phyloP scores from a whole-genome alignment of 2,329 filamentous ascomycete genomes.

The Pyrenophora graminea region DNA sequence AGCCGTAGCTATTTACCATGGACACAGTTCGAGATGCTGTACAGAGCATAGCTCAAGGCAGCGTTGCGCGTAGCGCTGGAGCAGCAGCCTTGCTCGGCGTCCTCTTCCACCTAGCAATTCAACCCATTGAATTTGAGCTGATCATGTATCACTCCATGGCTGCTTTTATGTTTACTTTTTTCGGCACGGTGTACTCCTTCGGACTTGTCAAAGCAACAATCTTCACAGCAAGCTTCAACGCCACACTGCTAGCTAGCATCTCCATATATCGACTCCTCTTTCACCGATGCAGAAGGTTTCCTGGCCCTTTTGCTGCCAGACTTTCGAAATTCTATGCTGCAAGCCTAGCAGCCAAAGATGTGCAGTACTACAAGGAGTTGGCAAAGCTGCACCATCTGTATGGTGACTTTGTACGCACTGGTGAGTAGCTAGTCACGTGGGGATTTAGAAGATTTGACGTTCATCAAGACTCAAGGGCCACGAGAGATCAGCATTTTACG shows the following conservation, averaged over 20 bases:
- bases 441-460: not conserved
- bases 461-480: conserved; percentile 18
- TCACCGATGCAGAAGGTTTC: conserved; percentile 31
- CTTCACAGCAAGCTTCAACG: conserved; percentile 16
- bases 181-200: conserved; percentile 15
- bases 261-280: conserved; percentile 30
- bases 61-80: conserved; percentile 1
- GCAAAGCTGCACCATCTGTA: conserved; percentile 36
- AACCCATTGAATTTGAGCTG: conserved; percentile 28
- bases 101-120: conserved; percentile 24
- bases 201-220: conserved; percentile 10
- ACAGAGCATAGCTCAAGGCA: not conserved
- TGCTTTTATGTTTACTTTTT: conserved; percentile 10
- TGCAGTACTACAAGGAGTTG: conserved; percentile 37
- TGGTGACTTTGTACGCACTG: conserved; percentile 43
- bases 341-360: conserved; percentile 28
- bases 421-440: conserved; percentile 15
- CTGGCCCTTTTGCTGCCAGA: conserved; percentile 29
- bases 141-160: conserved; percentile 33
- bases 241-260: conserved; percentile 25
- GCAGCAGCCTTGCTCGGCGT: conserved; percentile 19
- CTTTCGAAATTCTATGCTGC: conserved; percentile 36
- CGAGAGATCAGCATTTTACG: conserved; percentile 30
- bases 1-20: not conserved
- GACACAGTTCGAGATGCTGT: conserved; percentile 4